These are phyloP conservation scores for Singerocomus rubriflavus DNA, from an alignment of 1,284 basidiomycete genomes.

Conservation along the genomic window DNA sequence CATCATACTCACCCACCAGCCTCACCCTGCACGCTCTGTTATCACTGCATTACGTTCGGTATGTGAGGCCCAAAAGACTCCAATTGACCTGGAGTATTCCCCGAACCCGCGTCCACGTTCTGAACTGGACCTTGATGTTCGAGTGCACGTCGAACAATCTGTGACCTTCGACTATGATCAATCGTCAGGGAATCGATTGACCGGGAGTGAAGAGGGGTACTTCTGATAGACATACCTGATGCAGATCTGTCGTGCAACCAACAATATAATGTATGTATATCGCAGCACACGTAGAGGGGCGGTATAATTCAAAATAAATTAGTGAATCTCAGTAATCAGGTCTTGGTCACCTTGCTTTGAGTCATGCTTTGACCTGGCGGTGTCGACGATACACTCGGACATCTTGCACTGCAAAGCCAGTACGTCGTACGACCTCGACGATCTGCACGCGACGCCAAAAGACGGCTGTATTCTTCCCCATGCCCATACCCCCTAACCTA, in stretches of 20 bases:
- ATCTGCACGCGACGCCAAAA: background rate
- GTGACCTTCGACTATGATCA: slow-evolving; percentile 31
- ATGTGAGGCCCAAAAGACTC: slow-evolving; percentile 22
- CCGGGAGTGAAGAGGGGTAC: slow-evolving; percentile 5
- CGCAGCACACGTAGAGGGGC: no score
- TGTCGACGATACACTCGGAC: background rate
- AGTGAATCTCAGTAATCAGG: background rate
- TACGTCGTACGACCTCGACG: background rate
- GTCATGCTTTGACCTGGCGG: background rate
- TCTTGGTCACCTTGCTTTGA: background rate
- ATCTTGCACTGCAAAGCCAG: background rate
- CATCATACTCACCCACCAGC: slow-evolving; percentile 25
- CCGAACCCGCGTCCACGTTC: slow-evolving; percentile 3
- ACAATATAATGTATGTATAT: slow-evolving; percentile 5
- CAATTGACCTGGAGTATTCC: slow-evolving; percentile 25
- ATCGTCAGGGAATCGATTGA: slow-evolving; percentile 19
- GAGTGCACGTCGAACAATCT: slow-evolving; percentile 30
- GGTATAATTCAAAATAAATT: slow-evolving; percentile 6
- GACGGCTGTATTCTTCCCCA: background rate
- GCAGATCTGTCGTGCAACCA: slow-evolving; percentile 7
- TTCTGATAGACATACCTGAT: slow-evolving; percentile 6
- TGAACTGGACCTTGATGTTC: slow-evolving; percentile 31
- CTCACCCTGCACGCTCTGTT: slow-evolving; percentile 14
- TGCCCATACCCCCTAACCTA: slow-evolving; percentile 8
- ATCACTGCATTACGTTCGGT: slow-evolving; percentile 24